phyloP scores from a whole-genome alignment of 306 rosid species.

The Parietaria judaica region DNA sequence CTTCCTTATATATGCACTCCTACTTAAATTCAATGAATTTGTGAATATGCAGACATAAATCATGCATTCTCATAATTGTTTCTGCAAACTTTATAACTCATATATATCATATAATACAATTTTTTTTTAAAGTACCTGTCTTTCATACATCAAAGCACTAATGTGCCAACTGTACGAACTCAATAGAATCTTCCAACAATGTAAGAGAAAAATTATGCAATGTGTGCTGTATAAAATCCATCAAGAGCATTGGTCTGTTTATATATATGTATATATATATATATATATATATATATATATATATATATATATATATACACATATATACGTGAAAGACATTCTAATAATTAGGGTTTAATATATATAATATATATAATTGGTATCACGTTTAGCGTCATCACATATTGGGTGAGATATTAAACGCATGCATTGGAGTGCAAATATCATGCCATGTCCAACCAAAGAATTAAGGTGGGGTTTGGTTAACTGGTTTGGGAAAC shows the following conservation, averaged over 20 bases:
- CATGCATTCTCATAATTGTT: not conserved
- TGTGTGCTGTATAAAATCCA: not conserved
- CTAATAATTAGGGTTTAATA: constrained; percentile 4
- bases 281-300: no score
- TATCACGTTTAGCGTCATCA: constrained; percentile 7
- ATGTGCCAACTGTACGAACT: constrained; percentile 5
- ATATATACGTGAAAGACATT: not conserved
- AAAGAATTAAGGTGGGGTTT: not conserved
- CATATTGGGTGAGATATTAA: constrained; percentile 13
- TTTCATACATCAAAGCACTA: not conserved
- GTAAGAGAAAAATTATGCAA: not conserved
- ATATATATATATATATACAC: no score
- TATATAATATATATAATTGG: not conserved
- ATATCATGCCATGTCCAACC: constrained; percentile 1
- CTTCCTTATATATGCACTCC: no score
- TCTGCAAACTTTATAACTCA: not conserved
- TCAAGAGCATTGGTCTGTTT: not conserved
- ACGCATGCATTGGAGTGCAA: constrained; percentile 7
- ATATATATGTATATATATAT: not conserved
- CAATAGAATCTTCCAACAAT: not conserved
- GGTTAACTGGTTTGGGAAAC: no score
- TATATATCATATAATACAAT: not conserved
- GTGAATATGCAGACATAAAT: no score
- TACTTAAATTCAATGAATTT: no score
- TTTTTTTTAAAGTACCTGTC: not conserved